Evolutionary conservation across 2,329 filamentous ascomycete genomes (phyloP).

Genomic region (Sordariomycetes sp.): DNA sequence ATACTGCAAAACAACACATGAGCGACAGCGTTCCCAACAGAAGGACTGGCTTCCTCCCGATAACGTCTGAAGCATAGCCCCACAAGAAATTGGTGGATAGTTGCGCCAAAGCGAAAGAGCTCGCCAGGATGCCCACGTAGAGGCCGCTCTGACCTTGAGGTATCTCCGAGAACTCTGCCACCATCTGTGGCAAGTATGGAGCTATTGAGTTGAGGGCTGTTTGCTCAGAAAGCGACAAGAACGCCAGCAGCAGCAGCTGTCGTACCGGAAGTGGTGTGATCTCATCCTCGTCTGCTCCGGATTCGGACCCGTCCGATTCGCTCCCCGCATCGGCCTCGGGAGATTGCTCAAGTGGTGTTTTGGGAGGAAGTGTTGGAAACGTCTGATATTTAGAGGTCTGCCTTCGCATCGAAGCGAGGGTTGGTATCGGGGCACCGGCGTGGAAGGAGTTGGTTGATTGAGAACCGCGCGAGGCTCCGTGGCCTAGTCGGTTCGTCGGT

Average conservation of each 20-base stretch:
- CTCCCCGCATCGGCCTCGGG: slow-evolving; percentile 14
- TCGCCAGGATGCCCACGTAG: slow-evolving; percentile 86
- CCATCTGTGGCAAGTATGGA: slow-evolving; percentile 92
- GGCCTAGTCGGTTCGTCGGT: slow-evolving; percentile 2
- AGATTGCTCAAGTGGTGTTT: slow-evolving; percentile 47
- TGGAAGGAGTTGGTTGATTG: slow-evolving; percentile 39
- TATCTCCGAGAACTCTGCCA: slow-evolving; percentile 74
- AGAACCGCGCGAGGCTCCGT: slow-evolving; percentile 7
- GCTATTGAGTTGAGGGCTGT: slow-evolving; percentile 95
- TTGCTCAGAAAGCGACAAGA: slow-evolving; percentile 88
- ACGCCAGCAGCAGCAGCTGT: slow-evolving; percentile 76
- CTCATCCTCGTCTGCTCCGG: slow-evolving; percentile 22
- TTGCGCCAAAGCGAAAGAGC: slow-evolving; percentile 85
- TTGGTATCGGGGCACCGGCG: slow-evolving; percentile 39
- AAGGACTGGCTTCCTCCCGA: slow-evolving; percentile 67
- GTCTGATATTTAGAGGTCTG: slow-evolving; percentile 63
- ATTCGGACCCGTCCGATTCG: slow-evolving; percentile 10
- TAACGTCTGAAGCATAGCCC: slow-evolving; percentile 50
- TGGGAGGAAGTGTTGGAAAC: slow-evolving; percentile 67
- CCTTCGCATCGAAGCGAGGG: slow-evolving; percentile 23
- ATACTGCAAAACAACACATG: slow-evolving; percentile 70
- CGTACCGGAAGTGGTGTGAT: slow-evolving; percentile 70
- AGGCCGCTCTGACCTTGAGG: slow-evolving; percentile 63
- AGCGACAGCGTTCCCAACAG: slow-evolving; percentile 76
- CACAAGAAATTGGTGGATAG: slow-evolving; percentile 74